phyloP scores from a whole-genome alignment of 805 yeast species.

The Geotrichum ghanense region DNA sequence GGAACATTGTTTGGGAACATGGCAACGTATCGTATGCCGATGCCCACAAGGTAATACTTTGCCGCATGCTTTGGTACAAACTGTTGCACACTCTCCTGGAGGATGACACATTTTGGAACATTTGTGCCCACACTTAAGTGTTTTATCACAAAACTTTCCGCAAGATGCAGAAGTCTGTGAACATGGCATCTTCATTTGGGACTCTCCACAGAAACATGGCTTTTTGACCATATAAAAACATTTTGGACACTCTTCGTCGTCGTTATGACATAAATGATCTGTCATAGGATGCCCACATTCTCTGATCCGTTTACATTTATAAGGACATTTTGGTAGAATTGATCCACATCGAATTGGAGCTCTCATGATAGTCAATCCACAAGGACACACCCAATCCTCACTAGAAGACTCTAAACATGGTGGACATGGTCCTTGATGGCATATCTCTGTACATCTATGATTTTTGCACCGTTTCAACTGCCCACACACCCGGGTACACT shows the following conservation, averaged over 20 bases:
- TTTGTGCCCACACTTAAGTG: constrained; percentile 38
- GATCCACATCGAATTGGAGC: constrained; percentile 88
- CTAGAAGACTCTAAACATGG: constrained; percentile 74
- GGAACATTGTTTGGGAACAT: constrained; percentile 32
- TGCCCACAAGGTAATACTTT: constrained; percentile 54
- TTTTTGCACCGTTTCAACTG: constrained; percentile 51
- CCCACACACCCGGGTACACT: constrained; percentile 59
- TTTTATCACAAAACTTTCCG: constrained; percentile 47
- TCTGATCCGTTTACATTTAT: constrained; percentile 46
- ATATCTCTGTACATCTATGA: constrained; percentile 57
- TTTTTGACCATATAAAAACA: constrained; percentile 55
- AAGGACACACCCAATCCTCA: constrained; percentile 67
- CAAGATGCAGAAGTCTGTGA: constrained; percentile 62
- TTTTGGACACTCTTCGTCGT: constrained; percentile 53
- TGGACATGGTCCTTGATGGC: constrained; percentile 72
- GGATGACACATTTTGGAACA: constrained; percentile 49
- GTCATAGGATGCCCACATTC: constrained; percentile 64
- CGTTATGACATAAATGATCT: constrained; percentile 65
- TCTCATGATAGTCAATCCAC: constrained; percentile 64
- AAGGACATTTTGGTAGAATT: constrained; percentile 47
- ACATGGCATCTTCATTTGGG: constrained; percentile 51
- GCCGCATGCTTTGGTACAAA: constrained; percentile 53
- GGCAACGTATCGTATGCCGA: constrained; percentile 52
- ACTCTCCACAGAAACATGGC: constrained; percentile 35
- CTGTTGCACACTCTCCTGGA: constrained; percentile 45